These are phyloP conservation scores for Aureobasidium subglaciale DNA, from an alignment of 2,329 filamentous ascomycete species.

Conservation along the genomic window DNA sequence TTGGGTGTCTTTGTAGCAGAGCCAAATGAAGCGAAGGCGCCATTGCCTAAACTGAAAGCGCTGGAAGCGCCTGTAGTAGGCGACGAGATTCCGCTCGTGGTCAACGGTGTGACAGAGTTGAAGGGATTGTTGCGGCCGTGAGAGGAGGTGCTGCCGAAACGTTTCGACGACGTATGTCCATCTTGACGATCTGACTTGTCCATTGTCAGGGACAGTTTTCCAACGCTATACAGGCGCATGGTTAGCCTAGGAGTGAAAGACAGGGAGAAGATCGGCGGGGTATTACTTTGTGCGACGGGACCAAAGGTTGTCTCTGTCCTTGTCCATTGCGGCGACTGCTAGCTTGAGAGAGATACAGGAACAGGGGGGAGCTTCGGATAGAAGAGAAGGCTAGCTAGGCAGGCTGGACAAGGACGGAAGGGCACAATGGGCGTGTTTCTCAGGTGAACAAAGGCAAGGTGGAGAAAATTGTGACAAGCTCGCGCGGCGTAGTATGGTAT, in stretches of 20 bases:
- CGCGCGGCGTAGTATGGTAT: background rate
- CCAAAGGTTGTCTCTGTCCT: slow-evolving; percentile 48
- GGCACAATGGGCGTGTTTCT: background rate
- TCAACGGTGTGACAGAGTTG: slow-evolving; percentile 64
- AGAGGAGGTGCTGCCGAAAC: slow-evolving; percentile 64
- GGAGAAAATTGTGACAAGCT: slow-evolving; percentile 14
- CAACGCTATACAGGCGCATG: slow-evolving; percentile 49
- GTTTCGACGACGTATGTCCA: slow-evolving; percentile 56
- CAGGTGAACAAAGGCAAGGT: background rate
- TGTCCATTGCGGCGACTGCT: slow-evolving; percentile 18
- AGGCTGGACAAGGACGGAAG: slow-evolving; percentile 13
- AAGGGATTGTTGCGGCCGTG: slow-evolving; percentile 75
- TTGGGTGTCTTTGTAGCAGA: slow-evolving; percentile 78
- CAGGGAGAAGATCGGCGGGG: slow-evolving; percentile 16
- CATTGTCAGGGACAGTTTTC: slow-evolving; percentile 86
- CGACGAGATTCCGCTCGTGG: slow-evolving; percentile 58
- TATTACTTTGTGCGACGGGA: slow-evolving; percentile 74
- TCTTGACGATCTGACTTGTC: slow-evolving; percentile 49
- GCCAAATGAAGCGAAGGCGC: slow-evolving; percentile 94
- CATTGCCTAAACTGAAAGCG: slow-evolving; percentile 88
- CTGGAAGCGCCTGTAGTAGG: slow-evolving; percentile 70
- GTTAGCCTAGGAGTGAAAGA: background rate
- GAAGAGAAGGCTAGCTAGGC: slow-evolving; percentile 9
- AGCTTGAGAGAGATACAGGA: background rate
- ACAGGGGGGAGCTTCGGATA: background rate